Percentiles rank a stretch among this genome's conserved stretches.
These are phyloP conservation scores for Aspergillus neotritici DNA, from an alignment of 2,329 filamentous ascomycete species.

Conservation along the genomic window DNA sequence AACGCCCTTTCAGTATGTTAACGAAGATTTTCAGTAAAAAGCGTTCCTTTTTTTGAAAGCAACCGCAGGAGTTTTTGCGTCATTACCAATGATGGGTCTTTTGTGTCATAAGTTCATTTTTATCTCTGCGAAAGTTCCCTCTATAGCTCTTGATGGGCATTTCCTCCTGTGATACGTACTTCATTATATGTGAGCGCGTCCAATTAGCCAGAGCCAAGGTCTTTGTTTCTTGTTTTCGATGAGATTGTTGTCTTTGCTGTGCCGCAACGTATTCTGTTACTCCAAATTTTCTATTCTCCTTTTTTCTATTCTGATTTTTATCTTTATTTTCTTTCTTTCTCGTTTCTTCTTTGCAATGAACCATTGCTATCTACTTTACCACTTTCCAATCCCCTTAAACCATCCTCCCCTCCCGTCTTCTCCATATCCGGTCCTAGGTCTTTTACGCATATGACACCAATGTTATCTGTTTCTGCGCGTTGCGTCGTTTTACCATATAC, in stretches of 20 bases:
- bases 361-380: constrained; percentile 8
- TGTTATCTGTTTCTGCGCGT: constrained; percentile 30
- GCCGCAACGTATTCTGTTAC: constrained; percentile 7
- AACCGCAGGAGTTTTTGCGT: constrained; percentile 40
- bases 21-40: constrained; percentile 26
- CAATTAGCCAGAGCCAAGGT: constrained; percentile 34
- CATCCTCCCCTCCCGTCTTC: constrained; percentile 9
- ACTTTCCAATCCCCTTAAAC: constrained; percentile 10
- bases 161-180: constrained; percentile 39
- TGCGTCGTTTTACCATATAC: constrained; percentile 29
- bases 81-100: constrained; percentile 38
- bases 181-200: constrained; percentile 38
- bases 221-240: constrained; percentile 15
- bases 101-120: constrained; percentile 37
- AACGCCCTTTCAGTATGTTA: constrained; percentile 8
- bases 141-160: constrained; percentile 42
- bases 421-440: constrained; percentile 23
- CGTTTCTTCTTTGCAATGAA: constrained; percentile 4
- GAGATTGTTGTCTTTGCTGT: constrained; percentile 10
- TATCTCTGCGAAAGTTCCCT: constrained; percentile 32
- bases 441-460: constrained; percentile 35
- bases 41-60: constrained; percentile 38
- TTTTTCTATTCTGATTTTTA: constrained; percentile 4
- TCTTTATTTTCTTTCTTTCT: constrained; percentile 6
- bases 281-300: constrained; percentile 11